Conservation (phyloP, 2,329 filamentous ascomycete genomes). For the Alternaria sp. region DNA sequence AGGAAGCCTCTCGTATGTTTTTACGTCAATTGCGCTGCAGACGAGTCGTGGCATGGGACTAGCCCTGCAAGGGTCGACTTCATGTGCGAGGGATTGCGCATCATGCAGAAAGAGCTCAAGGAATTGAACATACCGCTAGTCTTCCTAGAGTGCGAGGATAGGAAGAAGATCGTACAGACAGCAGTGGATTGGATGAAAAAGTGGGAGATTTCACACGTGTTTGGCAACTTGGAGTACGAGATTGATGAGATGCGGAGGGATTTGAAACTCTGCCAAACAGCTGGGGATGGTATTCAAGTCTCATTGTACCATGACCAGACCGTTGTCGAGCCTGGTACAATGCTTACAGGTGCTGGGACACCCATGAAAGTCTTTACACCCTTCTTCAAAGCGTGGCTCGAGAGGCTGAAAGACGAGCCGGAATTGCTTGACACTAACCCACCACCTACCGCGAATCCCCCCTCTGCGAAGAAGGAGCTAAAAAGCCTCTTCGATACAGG, state of each 20-base stretch:
- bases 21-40: constrained; percentile 56
- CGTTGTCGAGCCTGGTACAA: constrained; percentile 54
- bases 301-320: constrained; percentile 59
- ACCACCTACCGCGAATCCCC: constrained; percentile 50
- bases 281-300: constrained; percentile 48
- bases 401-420: constrained; percentile 51
- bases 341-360: constrained; percentile 52
- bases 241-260: constrained; percentile 56
- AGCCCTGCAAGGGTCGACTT: constrained; percentile 58
- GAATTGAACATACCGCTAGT: constrained; percentile 58
- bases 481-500: constrained; percentile 40
- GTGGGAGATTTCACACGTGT: constrained; percentile 55
- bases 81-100: constrained; percentile 52
- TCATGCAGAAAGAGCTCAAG: constrained; percentile 56
- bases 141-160: constrained; percentile 52
- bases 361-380: constrained; percentile 61
- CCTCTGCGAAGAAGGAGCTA: constrained; percentile 33
- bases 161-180: constrained; percentile 51
- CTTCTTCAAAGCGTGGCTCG: constrained; percentile 57
- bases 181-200: constrained; percentile 54
- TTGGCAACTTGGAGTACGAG: constrained; percentile 57
- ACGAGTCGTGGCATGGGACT: constrained; percentile 60
- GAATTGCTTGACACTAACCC: constrained; percentile 53
- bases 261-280: constrained; percentile 51
- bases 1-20: constrained; percentile 53